Conservation (phyloP, 1,139 yeast species). For the Scheffersomyces titani region DNA sequence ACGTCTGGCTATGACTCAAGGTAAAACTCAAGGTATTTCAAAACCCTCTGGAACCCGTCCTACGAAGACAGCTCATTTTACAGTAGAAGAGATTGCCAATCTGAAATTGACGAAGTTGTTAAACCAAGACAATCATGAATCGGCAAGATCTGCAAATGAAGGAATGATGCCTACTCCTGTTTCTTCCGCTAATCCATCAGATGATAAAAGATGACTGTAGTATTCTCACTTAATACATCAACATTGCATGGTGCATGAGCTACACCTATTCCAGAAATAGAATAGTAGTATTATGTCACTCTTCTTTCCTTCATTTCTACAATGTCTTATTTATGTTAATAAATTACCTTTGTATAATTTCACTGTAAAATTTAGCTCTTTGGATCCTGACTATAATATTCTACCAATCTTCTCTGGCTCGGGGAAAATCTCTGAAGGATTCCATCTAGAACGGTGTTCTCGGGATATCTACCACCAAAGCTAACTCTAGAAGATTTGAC, state of each 20-base stretch:
- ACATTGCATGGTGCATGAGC: neutral
- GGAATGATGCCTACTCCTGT: constrained; percentile 1
- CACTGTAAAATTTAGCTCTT: constrained; percentile 3
- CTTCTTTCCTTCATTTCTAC: neutral
- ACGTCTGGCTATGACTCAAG: constrained; percentile 21
- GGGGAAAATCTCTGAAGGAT: constrained; percentile 28
- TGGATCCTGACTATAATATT: constrained; percentile 31
- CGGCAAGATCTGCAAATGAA: neutral
- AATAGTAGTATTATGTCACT: neutral
- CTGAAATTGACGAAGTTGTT: neutral
- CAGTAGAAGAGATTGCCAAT: neutral
- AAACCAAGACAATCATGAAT: neutral
- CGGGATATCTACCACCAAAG: constrained; percentile 7
- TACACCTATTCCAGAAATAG: neutral
- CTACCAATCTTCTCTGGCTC: constrained; percentile 39
- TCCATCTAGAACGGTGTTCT: constrained; percentile 17
- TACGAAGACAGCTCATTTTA: neutral
- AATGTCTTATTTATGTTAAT: constrained; percentile 3
- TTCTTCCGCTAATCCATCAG: constrained; percentile 3
- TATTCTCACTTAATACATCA: neutral
- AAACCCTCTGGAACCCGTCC: constrained; percentile 7
- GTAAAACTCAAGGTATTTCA: constrained; percentile 9
- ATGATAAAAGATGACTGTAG: neutral
- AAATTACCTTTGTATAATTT: constrained; percentile 3
- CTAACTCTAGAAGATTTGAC: constrained; percentile 20